phyloP scores from a whole-genome alignment of 2,329 filamentous ascomycete species.

The Exophiala viscosa region DNA sequence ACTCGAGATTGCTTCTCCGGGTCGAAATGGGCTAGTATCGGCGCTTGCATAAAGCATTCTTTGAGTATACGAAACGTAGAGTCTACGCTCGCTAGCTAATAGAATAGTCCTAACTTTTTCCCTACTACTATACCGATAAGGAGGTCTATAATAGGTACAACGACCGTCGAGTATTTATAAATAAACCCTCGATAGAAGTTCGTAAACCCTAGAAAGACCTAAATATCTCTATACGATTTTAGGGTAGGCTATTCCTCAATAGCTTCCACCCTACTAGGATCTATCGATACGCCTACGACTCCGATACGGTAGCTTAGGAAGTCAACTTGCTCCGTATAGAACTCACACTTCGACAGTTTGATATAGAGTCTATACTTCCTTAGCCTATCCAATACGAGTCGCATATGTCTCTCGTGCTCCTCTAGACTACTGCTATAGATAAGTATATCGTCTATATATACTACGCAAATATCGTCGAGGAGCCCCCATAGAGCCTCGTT shows the following conservation, averaged over 20 bases:
- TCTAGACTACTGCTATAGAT: conserved; percentile 28
- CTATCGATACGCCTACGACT: conserved; percentile 17
- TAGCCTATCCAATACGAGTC: conserved; percentile 9
- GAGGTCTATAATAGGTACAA: conserved; percentile 24
- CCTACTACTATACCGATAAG: conserved; percentile 16
- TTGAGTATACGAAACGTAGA: conserved; percentile 28
- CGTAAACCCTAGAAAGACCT: conserved; percentile 31
- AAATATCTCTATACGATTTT: conserved; percentile 24
- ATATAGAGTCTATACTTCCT: conserved; percentile 1
- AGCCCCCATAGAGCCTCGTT: conserved; percentile 26
- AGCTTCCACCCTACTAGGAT: conserved; percentile 14
- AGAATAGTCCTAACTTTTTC: conserved; percentile 14
- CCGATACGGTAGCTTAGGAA: conserved; percentile 14
- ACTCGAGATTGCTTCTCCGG: conserved; percentile 18
- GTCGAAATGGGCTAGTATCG: conserved; percentile 23
- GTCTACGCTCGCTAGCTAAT: conserved; percentile 8
- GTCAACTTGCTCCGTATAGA: neutral
- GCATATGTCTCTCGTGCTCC: conserved; percentile 19
- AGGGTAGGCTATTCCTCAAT: conserved; percentile 19
- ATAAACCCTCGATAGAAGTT: conserved; percentile 37
- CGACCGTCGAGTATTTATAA: conserved; percentile 26
- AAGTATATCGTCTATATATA: conserved; percentile 31
- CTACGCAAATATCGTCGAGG: conserved; percentile 14
- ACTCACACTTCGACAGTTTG: neutral
- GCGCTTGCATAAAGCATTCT: conserved; percentile 10